Conservation (phyloP, 2,329 filamentous ascomycete genomes). For the Phaeomoniella chlamydospora region DNA sequence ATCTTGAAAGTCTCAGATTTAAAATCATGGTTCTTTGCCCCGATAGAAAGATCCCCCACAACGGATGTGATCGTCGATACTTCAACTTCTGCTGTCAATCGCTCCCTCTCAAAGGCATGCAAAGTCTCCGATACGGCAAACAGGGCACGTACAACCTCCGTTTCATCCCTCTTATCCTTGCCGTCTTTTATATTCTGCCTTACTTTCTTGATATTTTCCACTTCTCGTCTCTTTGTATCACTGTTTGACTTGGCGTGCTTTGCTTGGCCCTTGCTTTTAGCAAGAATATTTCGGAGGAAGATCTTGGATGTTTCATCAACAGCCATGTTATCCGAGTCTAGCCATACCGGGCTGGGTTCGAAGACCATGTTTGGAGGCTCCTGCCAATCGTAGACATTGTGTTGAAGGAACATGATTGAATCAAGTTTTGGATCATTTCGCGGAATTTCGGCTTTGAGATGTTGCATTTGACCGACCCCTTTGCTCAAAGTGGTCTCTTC, state of each 20-base stretch:
- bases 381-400: slow-evolving; percentile 71
- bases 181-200: slow-evolving; percentile 69
- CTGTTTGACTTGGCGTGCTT: slow-evolving; percentile 68
- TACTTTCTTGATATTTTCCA: slow-evolving; percentile 59
- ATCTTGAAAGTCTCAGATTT: slow-evolving; percentile 99
- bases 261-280: slow-evolving; percentile 76
- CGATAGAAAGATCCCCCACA: slow-evolving; percentile 83
- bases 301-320: slow-evolving; percentile 77
- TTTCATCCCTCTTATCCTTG: slow-evolving; percentile 77
- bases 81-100: slow-evolving; percentile 81
- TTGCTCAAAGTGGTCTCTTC: slow-evolving; percentile 67
- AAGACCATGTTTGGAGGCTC: slow-evolving; percentile 77
- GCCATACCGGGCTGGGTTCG: slow-evolving; percentile 92
- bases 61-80: slow-evolving; percentile 81
- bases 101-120: slow-evolving; percentile 70
- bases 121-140: slow-evolving; percentile 74
- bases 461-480: slow-evolving; percentile 57
- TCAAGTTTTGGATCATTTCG: slow-evolving; percentile 81
- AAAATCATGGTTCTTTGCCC: slow-evolving; percentile 92
- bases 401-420: slow-evolving; percentile 93
- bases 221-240: slow-evolving; percentile 73
- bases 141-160: slow-evolving; percentile 67
- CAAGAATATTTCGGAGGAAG: slow-evolving; percentile 79
- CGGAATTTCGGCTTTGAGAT: slow-evolving; percentile 65
- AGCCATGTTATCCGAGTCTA: slow-evolving; percentile 79